These are phyloP conservation scores for Helianthus annuus DNA, from an alignment of 129 eudicot species.

Conservation along the genomic window HanXRQr2.0-SUNRISE NC_035435.2:152657736-152658235, in stretches of 20 bases:
- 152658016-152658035: conserved; percentile 35
- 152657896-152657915: conserved; percentile 81
- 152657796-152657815: background rate
- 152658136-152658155: conserved; percentile 43
- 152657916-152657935: conserved; percentile 86
- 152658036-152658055: conserved; percentile 30
- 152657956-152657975: conserved; percentile 66
- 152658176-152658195: conserved; percentile 43
- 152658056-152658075: conserved; percentile 33
- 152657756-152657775: background rate
- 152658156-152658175: conserved; percentile 45
- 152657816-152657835: conserved; percentile 24
- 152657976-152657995: conserved; percentile 37
- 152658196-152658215: conserved; percentile 38
- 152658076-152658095: conserved; percentile 43
- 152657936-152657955: conserved; percentile 72
- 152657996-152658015: conserved; percentile 34
- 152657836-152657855: conserved; percentile 95
- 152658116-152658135: conserved; percentile 48
- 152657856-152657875: conserved; percentile 53
- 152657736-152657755: background rate
- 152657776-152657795: background rate
- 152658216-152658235: conserved; percentile 39
- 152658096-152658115: conserved; percentile 36
- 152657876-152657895: conserved; percentile 57